Evolutionary conservation across 108 stramenopile genomes (phyloP).

Genomic region (Parietichytrium sp.): DNA sequence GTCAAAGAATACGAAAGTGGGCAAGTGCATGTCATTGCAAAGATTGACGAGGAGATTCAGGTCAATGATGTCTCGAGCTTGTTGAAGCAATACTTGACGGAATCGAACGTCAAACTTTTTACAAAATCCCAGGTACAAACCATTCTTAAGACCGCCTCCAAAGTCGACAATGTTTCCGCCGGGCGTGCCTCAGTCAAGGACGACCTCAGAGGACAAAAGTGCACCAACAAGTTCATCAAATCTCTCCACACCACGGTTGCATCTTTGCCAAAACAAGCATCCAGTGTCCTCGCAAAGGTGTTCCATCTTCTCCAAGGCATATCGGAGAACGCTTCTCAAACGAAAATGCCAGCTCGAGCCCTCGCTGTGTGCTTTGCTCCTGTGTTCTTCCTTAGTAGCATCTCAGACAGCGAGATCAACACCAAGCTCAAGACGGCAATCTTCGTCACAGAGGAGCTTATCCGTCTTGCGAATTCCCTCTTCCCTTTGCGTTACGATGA

Average conservation of each 20-base stretch:
- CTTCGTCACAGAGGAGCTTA: conserved; percentile 20
- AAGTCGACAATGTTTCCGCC: neutral
- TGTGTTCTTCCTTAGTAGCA: neutral
- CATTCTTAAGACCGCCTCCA: neutral
- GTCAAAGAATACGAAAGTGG: conserved; percentile 1
- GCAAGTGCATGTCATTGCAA: neutral
- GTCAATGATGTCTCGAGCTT: conserved; percentile 3
- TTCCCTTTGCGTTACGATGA: too few species aligned
- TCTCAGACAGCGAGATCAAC: neutral
- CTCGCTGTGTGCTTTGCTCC: conserved; percentile 22
- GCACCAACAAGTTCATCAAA: neutral
- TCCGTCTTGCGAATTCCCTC: neutral
- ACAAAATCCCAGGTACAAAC: neutral
- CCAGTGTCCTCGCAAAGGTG: conserved; percentile 5
- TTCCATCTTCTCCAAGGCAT: neutral
- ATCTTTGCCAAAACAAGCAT: neutral
- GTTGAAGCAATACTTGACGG: conserved; percentile 14
- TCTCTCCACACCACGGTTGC: neutral
- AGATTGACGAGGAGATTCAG: neutral
- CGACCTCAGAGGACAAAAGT: too few species aligned
- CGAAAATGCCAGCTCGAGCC: conserved; percentile 26
- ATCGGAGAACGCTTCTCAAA: neutral
- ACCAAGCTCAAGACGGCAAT: neutral
- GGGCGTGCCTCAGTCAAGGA: neutral
- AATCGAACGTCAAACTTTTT: neutral